Evolutionary conservation across 176 grass and related monocot genomes (phyloP), one percentile per base, ranked within the genome.

Genomic region (Raddia guianensis): DNA sequence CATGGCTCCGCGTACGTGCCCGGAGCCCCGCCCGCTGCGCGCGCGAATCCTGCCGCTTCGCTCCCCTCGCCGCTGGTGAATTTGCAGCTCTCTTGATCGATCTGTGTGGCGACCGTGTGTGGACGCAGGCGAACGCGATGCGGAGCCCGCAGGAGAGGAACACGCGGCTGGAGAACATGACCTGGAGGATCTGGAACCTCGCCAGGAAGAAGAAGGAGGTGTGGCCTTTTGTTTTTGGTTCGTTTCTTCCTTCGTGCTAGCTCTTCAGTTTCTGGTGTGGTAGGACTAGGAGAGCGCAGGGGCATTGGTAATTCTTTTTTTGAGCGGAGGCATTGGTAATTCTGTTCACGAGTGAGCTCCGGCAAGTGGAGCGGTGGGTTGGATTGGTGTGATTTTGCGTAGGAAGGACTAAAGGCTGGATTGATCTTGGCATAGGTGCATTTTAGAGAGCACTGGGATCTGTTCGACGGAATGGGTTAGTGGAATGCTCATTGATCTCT

Each of bases 151-250:
- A 93, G 89, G 96, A 99, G 88, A 90, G 83, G 84, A 99, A 99
- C 87, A 99, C 93, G 79, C 78, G 96, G 60, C 88, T 99, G 64
- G 96, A 99, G 79, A 99, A 99, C 75, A 95, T 99, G 96, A 93
- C 92, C 53, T 99, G 96, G 96, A 93, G 96, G 86, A 99, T 99
- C 86, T 99, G 97, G 97, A 99, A 99, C 86, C 86, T 99, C 75
- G 93, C 97, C 52, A 88, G 97, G 81, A 99, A 99, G 87, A 99
- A 99, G 93, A 99, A 96, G 88, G 89, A 96, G 97, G 97, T 98
- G 62, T 35, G 80, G 71, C 51, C 71, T 72, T 71, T 76, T 32
- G 18, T 63, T 81, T 79, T 84, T 72, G 72, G 65, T 85, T 85
- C 83, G 72, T 52, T 70, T 80, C 62, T 83, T 54, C 51, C 60